Percentiles rank a stretch among this genome's conserved stretches.
Evolutionary conservation across 306 rosid species (phyloP).

Genomic region (Rosa chinensis): DNA sequence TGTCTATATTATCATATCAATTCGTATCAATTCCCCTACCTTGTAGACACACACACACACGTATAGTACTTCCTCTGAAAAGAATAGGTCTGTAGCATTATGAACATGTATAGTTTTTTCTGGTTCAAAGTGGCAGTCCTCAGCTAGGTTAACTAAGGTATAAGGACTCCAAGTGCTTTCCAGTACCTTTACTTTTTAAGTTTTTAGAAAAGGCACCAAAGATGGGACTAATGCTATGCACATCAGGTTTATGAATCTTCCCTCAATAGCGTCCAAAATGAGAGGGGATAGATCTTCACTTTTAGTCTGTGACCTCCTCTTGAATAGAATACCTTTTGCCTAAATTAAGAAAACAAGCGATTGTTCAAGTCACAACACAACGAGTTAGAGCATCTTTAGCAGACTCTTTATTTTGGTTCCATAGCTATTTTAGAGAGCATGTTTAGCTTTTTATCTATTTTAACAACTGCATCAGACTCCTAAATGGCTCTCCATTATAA

Average conservation of each 20-base stretch:
- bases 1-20: background rate
- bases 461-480: no score
- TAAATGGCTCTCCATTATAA: no score
- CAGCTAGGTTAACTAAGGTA: background rate
- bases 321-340: background rate
- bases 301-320: background rate
- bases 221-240: background rate
- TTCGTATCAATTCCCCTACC: background rate
- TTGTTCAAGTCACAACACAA: background rate
- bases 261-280: slow-evolving; percentile 14
- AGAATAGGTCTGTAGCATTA: background rate
- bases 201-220: background rate
- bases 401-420: no score
- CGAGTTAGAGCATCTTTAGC: background rate
- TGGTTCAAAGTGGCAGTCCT: background rate
- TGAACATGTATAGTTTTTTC: background rate
- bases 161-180: background rate
- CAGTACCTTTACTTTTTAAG: background rate
- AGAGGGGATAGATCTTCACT: background rate
- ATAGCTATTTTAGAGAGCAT: no score
- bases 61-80: background rate
- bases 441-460: no score
- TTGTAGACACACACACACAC: background rate
- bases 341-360: background rate
- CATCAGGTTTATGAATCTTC: slow-evolving; percentile 12